These are phyloP conservation scores for Whalleya microplaca DNA, from an alignment of 2,329 filamentous ascomycete species.

Conservation along the genomic window DNA sequence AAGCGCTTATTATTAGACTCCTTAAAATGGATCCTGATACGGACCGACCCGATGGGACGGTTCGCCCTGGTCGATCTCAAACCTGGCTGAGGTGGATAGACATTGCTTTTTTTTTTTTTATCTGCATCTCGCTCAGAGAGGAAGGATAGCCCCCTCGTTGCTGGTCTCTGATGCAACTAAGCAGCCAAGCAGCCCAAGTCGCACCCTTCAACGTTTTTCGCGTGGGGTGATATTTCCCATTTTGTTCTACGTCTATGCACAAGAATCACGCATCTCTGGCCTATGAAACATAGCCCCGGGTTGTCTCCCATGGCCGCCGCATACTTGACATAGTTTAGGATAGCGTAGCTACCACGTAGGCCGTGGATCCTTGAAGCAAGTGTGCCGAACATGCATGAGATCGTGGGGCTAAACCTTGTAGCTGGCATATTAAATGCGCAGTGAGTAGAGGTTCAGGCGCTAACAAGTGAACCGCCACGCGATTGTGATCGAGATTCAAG, in stretches of 20 bases:
- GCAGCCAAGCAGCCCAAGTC: no score
- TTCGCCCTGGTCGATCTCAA: conserved; percentile 9
- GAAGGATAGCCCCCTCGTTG: not conserved
- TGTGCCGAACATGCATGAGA: not conserved
- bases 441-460: no score
- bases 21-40: not conserved
- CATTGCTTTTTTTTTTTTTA: conserved; percentile 4
- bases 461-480: no score
- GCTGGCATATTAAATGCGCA: not conserved
- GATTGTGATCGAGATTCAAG: no score
- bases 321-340: not conserved
- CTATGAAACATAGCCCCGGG: not conserved
- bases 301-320: not conserved
- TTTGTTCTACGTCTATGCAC: not conserved
- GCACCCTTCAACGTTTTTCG: not conserved
- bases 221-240: not conserved
- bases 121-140: conserved; percentile 13
- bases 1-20: not conserved
- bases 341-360: no score
- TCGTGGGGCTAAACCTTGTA: not conserved
- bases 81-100: conserved; percentile 1
- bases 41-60: conserved; percentile 20
- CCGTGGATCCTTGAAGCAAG: not conserved
- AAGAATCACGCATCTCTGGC: not conserved
- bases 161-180: not conserved